Percentiles rank a stretch among this genome's conserved stretches.
These are phyloP conservation scores for Solanum dulcamara DNA, from an alignment of 257 asterid genomes.

Conservation along the genomic window DNA sequence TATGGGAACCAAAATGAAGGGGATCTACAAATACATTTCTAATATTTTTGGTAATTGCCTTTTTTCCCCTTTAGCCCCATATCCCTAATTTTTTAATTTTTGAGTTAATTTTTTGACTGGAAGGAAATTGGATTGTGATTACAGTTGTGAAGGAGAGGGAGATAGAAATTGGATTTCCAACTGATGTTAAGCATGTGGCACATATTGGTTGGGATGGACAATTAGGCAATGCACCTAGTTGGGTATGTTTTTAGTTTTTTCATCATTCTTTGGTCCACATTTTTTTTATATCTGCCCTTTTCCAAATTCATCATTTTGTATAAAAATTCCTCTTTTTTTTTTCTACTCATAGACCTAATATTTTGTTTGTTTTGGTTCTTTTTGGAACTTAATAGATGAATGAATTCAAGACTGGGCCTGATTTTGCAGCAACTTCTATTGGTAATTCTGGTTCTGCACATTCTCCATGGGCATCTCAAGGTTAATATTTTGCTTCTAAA, in stretches of 20 bases:
- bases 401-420: conserved; percentile 49
- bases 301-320: not conserved
- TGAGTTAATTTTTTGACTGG: not conserved
- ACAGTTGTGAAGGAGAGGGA: conserved; percentile 62
- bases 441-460: conserved; percentile 47
- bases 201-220: conserved; percentile 90
- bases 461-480: conserved; percentile 86
- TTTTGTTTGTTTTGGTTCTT: not conserved
- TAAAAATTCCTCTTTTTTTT: not conserved
- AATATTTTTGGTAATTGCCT: conserved; percentile 47
- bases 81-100: not conserved
- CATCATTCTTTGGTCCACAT: not conserved
- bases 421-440: conserved; percentile 50
- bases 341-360: not conserved
- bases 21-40: conserved; percentile 62
- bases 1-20: conserved; percentile 67
- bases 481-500: conserved; percentile 13
- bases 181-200: conserved; percentile 86
- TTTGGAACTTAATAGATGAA: not conserved
- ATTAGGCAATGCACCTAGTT: conserved; percentile 67
- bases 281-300: not conserved
- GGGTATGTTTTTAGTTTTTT: conserved; percentile 37
- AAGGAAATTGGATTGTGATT: not conserved
- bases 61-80: not conserved
- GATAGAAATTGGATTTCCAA: conserved; percentile 73